Percentiles rank a stretch among this genome's conserved stretches.
These are phyloP conservation scores for Parmelia sp. DNA, from an alignment of 495 filamentous ascomycete species.

Conservation along the genomic window DNA sequence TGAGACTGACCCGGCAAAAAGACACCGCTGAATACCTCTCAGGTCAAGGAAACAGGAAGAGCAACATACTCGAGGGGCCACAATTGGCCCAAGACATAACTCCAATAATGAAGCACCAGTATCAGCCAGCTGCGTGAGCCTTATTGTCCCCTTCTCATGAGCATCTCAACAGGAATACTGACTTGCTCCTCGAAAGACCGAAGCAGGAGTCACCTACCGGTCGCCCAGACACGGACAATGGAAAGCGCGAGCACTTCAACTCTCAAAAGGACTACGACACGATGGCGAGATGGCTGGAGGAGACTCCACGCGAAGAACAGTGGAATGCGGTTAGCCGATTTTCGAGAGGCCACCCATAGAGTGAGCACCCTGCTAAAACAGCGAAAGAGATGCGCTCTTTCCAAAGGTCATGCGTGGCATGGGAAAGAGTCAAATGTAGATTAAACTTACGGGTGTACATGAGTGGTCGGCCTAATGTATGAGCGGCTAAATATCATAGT, in stretches of 20 bases:
- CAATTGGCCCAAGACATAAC: neutral
- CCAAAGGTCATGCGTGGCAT: neutral
- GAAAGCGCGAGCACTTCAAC: neutral
- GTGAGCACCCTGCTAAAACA: neutral
- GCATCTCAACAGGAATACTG: neutral
- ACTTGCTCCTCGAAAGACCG: neutral
- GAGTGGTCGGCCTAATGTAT: too few species aligned
- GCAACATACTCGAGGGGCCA: neutral
- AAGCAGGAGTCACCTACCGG: neutral
- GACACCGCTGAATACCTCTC: neutral
- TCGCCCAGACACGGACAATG: neutral
- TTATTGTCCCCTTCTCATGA: neutral
- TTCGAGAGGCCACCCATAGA: neutral
- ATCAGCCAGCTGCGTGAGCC: neutral
- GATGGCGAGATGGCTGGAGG: neutral
- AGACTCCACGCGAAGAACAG: neutral
- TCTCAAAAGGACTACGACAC: neutral
- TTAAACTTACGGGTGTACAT: neutral
- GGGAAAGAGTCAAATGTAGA: neutral
- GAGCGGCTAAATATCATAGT: too few species aligned
- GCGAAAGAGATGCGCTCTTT: neutral
- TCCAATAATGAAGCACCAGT: neutral
- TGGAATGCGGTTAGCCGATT: neutral
- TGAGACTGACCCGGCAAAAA: neutral
- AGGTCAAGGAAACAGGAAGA: neutral